phyloP scores from a whole-genome alignment of 2,329 filamentous ascomycete genomes.

The Verticillium zaregamsianum region DNA sequence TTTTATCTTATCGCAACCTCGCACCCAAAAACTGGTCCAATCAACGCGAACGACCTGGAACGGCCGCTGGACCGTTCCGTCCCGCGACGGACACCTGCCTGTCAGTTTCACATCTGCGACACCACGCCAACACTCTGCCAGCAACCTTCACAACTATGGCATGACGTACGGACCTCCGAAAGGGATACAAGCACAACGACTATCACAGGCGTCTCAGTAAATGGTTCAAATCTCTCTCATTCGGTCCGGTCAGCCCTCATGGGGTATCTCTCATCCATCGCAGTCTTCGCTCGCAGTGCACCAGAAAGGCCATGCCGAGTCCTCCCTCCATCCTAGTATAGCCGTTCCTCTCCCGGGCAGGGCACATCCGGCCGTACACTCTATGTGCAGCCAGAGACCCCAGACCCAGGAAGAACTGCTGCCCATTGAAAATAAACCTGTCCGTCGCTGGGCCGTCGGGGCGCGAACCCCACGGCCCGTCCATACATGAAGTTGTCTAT shows the following conservation, averaged over 20 bases:
- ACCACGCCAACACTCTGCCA: not conserved
- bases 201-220: not conserved
- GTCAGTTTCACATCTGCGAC: not conserved
- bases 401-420: not conserved
- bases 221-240: not conserved
- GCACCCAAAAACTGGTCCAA: too few relatives aligned
- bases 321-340: not conserved
- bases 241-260: not conserved
- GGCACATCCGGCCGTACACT: not conserved
- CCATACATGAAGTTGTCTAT: constrained; percentile 11
- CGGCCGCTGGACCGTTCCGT: not conserved
- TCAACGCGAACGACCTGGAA: constrained; percentile 9
- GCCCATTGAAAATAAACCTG: constrained; percentile 2
- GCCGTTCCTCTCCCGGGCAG: not conserved
- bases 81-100: not conserved
- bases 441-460: constrained; percentile 5
- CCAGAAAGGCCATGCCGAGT: not conserved
- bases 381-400: not conserved
- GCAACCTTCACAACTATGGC: not conserved
- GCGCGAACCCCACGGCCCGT: constrained; percentile 11
- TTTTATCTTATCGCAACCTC: not conserved
- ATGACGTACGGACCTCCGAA: not conserved
- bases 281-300: not conserved
- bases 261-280: not conserved
- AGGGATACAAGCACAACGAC: not conserved